Conservation (phyloP, 305 asterid species). For the Salvia sclarea region DNA sequence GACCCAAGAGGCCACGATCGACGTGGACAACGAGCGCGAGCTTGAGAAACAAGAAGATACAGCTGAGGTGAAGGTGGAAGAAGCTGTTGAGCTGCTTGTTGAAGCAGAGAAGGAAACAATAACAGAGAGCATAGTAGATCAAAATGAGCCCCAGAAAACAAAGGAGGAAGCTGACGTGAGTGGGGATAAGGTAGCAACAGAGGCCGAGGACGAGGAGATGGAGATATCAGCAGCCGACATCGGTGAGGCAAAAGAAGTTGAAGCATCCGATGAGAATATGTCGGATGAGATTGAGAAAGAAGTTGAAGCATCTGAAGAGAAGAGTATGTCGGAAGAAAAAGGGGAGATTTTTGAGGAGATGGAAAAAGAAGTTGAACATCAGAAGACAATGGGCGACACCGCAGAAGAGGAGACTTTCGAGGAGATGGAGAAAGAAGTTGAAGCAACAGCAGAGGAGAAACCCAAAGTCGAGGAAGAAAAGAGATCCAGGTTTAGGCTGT, state of each 20-base stretch:
- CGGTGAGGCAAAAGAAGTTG: background rate
- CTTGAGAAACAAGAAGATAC: slow-evolving; percentile 31
- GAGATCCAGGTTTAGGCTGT: slow-evolving; percentile 28
- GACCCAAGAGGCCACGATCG: slow-evolving; percentile 29
- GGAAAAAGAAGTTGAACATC: slow-evolving; percentile 7
- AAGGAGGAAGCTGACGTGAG: too few relatives aligned
- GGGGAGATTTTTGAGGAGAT: too few relatives aligned
- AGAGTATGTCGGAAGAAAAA: background rate
- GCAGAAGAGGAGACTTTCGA: background rate
- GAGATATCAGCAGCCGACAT: too few relatives aligned
- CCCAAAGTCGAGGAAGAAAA: slow-evolving; percentile 1
- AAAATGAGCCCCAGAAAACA: too few relatives aligned
- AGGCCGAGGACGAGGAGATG: too few relatives aligned
- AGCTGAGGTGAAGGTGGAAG: slow-evolving; percentile 22
- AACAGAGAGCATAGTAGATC: background rate
- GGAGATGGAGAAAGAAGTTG: slow-evolving; percentile 6
- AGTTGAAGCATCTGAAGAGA: background rate
- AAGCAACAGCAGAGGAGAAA: background rate
- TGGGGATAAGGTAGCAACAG: background rate
- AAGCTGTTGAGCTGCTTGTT: background rate
- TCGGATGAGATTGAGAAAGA: slow-evolving; percentile 19
- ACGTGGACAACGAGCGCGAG: background rate
- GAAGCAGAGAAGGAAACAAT: background rate
- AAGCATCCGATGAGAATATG: background rate
- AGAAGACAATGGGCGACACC: background rate